phyloP scores from a whole-genome alignment of 106 monocot genomes.

The Dactylorhiza incarnata region DNA sequence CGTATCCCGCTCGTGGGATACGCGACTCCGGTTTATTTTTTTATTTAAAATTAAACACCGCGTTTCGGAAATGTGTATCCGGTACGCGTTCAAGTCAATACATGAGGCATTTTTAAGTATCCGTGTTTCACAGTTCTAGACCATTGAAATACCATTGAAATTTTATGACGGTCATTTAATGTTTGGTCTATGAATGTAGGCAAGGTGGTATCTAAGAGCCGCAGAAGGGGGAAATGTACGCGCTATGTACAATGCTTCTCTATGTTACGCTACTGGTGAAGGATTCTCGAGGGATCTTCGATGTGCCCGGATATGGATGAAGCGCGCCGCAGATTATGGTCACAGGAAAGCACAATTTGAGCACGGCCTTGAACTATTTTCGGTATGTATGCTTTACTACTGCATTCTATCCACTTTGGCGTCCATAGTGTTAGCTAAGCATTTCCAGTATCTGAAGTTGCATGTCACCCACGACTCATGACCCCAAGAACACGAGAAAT shows the following conservation, averaged over 20 bases:
- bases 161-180: not conserved
- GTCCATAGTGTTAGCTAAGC: not conserved
- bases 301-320: slow-evolving; percentile 43
- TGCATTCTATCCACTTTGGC: not conserved
- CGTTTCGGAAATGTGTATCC: too few relatives aligned
- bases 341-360: slow-evolving; percentile 50
- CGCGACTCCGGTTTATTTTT: too few relatives aligned
- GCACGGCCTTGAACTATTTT: slow-evolving; percentile 38
- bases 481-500: not conserved
- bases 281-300: slow-evolving; percentile 21
- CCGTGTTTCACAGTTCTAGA: too few relatives aligned
- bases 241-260: slow-evolving; percentile 67
- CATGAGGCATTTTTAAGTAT: too few relatives aligned
- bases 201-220: slow-evolving; percentile 56
- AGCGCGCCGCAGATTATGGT: slow-evolving; percentile 49
- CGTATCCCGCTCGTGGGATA: too few relatives aligned
- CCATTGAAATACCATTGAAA: not conserved
- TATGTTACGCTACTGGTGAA: slow-evolving; percentile 52
- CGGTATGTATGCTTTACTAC: slow-evolving; percentile 17
- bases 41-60: too few relatives aligned
- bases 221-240: slow-evolving; percentile 62
- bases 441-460: not conserved
- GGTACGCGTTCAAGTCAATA: too few relatives aligned
- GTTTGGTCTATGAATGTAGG: slow-evolving; percentile 22
- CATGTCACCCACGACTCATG: not conserved